These are phyloP conservation scores for Gentiana macrophylla DNA, from an alignment of 257 asterid species.

Conservation along the genomic window DNA sequence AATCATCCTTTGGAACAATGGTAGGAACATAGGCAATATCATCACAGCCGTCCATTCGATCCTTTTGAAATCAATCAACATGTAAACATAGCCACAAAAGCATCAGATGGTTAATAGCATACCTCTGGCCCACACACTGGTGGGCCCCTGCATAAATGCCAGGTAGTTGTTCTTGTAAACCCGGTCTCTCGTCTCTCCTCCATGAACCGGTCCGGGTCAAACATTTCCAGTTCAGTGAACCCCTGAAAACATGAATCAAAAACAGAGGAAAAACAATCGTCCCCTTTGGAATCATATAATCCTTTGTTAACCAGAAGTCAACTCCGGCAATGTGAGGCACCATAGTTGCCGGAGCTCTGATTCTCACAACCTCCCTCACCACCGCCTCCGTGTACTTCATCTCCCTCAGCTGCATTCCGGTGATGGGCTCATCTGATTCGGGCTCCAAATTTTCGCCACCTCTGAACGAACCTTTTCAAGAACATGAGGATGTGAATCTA, in stretches of 20 bases:
- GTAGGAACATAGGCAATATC: conserved; percentile 78
- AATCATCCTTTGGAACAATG: conserved; percentile 81
- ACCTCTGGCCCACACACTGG: conserved; percentile 91
- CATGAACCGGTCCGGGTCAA: conserved; percentile 85
- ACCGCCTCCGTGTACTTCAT: conserved; percentile 90
- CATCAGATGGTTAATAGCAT: conserved; percentile 66
- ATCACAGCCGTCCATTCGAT: conserved; percentile 72
- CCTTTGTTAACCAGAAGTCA: conserved; percentile 55
- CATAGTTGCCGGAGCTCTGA: conserved; percentile 85
- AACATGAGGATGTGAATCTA: conserved; percentile 53
- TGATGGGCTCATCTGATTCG: conserved; percentile 27
- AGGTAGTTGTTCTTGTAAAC: conserved; percentile 57
- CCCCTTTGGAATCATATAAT: conserved; percentile 62
- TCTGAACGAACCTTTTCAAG: conserved; percentile 46
- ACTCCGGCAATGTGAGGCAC: conserved; percentile 89
- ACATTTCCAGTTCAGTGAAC: conserved; percentile 62
- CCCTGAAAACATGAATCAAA: conserved; percentile 87
- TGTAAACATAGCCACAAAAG: conserved; percentile 62
- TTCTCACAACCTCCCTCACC: conserved; percentile 76
- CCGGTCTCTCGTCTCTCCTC: conserved; percentile 75
- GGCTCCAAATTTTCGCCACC: conserved; percentile 50
- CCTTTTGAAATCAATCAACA: conserved; percentile 60
- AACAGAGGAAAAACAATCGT: conserved; percentile 78
- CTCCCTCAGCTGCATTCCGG: conserved; percentile 53
- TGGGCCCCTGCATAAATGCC: conserved; percentile 89